Evolutionary conservation across 768 basidiomycete genomes (phyloP), one percentile per base, ranked within the genome.

Genomic region (Suillus decipiens): DNA sequence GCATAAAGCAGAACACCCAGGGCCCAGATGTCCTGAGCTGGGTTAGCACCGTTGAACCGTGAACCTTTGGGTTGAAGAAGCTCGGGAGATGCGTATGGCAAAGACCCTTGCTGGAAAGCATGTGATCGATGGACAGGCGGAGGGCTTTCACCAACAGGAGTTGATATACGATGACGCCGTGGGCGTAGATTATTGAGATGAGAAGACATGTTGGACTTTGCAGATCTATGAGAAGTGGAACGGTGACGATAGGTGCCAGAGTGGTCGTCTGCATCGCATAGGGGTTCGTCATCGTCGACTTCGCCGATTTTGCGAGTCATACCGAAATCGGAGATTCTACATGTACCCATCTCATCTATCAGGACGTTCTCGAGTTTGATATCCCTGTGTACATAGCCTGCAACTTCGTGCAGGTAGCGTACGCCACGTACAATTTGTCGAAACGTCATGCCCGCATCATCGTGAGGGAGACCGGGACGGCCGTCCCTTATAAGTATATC

Each of bases 321-420:
- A 56, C 93, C 93, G 77, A 96, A 95, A 77, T 96, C 94, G 50
- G 81, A 80, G 37, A 96, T 89, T 71, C 87, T 86, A 79, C 93
- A 95, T n/a, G 88, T 83, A 61, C 92, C 90, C 80, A 85, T 87
- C 72, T 93, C 90, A 74, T 96, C 93, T 60, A 96, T 88, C 48
- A 99, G 85, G 56, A 99, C 87, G 78, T 99, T 99, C 78, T 99
- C 97, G 63, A 97, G 85, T 79, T 99, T 99, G 75, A 99, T 80
- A 77, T 99, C 97, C 69, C 95, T 86, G 78, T 99, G 96, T 60
- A 96, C 90, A 68, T 90, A 85, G 9, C 82, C 77, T 33, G 87
- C 89, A 47, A 85, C 84, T 63, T 89, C 85, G 74, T 96, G 94
- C 71, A 96, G 76, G 77, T 95, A 95, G 59, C 86, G 83, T 71